Evolutionary conservation across 306 rosid genomes (phyloP), one percentile per base, ranked within the genome.

Genomic region (Rubus idaeus): DNA sequence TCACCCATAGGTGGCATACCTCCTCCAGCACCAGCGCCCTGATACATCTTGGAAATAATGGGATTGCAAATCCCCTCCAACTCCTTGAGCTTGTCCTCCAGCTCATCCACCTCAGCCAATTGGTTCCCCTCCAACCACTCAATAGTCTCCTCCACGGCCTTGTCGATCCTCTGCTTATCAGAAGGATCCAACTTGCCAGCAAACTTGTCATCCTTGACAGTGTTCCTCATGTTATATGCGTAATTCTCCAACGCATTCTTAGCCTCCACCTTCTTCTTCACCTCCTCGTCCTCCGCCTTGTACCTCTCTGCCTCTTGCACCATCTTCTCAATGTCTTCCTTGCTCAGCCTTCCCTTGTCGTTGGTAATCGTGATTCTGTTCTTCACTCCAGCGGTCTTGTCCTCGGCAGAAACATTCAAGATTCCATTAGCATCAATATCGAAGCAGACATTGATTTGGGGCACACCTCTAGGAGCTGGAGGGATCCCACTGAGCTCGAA

Each of bases 341-440:
- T 93, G 81, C 92, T 90, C 88, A 93, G 44, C 72, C 96, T 85
- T 3, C 97, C 96, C 51, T 93, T 93, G 37, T 93, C 97, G 40
- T 93, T 93, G 0, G 98, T 89, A 2, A 91, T 93, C 0, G 96
- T 93, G 2, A 91, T 93, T 81, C 83, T 91, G 87, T 93, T 93
- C 91, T 86, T 91, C 89, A 93, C 98, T 7, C 97, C 98, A 0
- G 97, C 96, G 0, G 98, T 93, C 50, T 93, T 93, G 26, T 93
- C 97, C 76, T 93, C 98, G 0, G 93, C 97, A 0, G 88, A 74
- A 3, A 93, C 97, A 17, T 93, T 91, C 75, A 93, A 9, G 1
- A 93, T 91, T 0, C 97, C 97, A 5, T 93, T 93, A 0, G 98
- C 97, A 11, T 93, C 97, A 0, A 93, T 88, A 4, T 93, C 98